Evolutionary conservation across 2,329 filamentous ascomycete genomes (phyloP).

Genomic region (Calonectria naviculata): DNA sequence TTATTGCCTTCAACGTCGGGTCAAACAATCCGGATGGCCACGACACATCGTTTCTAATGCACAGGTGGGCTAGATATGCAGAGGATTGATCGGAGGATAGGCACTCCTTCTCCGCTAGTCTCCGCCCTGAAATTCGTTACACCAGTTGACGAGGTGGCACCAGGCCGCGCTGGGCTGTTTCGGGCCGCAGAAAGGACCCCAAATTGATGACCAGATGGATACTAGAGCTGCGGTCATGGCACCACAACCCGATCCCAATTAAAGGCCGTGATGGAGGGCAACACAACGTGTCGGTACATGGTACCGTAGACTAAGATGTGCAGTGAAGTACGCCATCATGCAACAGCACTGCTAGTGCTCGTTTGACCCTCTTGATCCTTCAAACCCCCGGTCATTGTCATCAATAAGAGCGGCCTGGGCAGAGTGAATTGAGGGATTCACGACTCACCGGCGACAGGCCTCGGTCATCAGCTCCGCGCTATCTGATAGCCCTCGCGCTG

Average conservation of each 20-base stretch:
- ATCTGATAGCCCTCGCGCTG: neutral
- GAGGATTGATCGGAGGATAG: neutral
- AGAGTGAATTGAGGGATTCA: neutral
- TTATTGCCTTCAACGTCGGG: neutral
- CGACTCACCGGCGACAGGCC: neutral
- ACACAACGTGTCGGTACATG: neutral
- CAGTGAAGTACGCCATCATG: neutral
- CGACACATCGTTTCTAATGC: neutral
- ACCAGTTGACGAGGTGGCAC: neutral
- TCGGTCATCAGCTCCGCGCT: neutral
- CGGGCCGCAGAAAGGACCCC: neutral
- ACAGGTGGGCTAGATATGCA: neutral
- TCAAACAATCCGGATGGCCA: neutral
- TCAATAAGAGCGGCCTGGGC: neutral
- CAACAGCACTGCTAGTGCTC: neutral
- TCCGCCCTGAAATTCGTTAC: neutral
- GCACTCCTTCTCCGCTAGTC: neutral
- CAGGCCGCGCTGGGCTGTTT: neutral
- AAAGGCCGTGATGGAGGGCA: constrained; percentile 19
- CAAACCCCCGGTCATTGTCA: neutral
- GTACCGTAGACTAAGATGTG: neutral
- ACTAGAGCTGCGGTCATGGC: constrained; percentile 22
- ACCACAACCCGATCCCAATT: constrained; percentile 28
- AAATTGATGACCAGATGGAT: neutral
- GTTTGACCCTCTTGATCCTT: neutral